Conservation (phyloP, 108 stramenopile species). For the Skeletonema menzelii region DNA sequence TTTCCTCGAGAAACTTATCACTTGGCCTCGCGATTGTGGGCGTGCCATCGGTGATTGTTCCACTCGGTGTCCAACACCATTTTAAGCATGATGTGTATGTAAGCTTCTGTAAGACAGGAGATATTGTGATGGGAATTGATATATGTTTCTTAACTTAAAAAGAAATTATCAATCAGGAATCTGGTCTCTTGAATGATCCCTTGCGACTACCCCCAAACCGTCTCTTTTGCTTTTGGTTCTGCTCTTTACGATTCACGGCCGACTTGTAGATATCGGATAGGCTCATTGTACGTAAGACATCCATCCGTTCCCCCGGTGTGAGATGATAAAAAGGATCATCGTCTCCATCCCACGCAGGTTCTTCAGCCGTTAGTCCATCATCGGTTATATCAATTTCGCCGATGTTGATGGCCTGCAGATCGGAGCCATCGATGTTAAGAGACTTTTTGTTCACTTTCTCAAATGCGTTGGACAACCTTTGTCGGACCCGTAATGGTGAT, state of each 20-base stretch:
- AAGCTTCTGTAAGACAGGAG: neutral
- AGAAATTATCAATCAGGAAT: neutral
- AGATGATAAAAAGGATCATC: conserved; percentile 69
- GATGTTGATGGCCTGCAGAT: conserved; percentile 40
- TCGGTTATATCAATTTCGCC: conserved; percentile 43
- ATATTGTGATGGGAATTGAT: neutral
- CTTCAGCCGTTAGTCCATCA: conserved; percentile 46
- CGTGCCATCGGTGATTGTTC: conserved; percentile 60
- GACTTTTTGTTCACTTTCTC: conserved; percentile 4
- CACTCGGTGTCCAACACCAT: conserved; percentile 62
- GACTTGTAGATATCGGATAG: conserved; percentile 54
- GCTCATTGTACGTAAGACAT: conserved; percentile 56
- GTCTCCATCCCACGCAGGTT: conserved; percentile 62
- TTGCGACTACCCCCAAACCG: conserved; percentile 24
- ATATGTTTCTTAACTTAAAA: conserved; percentile 3
- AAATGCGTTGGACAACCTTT: conserved; percentile 18
- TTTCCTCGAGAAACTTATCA: conserved; percentile 84
- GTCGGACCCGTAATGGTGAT: conserved; percentile 45
- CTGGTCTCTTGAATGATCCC: conserved; percentile 36
- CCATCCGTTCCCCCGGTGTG: conserved; percentile 58
- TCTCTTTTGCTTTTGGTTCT: conserved; percentile 47
- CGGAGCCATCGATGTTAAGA: conserved; percentile 24
- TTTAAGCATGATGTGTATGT: conserved; percentile 22
- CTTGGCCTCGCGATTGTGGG: conserved; percentile 84
- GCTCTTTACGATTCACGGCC: conserved; percentile 40